Conservation (phyloP, 2,329 filamentous ascomycete species). For the Macrophomina tecta region DNA sequence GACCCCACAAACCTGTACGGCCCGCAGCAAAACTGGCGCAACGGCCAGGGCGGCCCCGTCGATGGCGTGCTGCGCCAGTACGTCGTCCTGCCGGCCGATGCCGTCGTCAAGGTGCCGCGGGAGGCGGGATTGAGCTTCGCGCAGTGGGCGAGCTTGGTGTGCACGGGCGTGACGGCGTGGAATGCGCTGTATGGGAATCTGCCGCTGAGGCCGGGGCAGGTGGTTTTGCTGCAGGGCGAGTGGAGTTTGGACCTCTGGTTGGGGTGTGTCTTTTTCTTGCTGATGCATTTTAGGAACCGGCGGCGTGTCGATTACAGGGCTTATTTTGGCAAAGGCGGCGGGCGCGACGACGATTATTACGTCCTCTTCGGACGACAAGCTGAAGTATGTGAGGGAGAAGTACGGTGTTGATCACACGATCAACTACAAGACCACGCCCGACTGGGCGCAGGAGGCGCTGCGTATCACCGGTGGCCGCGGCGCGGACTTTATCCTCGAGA, state of each 20-base stretch:
- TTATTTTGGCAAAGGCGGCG: slow-evolving; percentile 52
- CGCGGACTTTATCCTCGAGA: slow-evolving; percentile 50
- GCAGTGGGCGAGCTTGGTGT: slow-evolving; percentile 33
- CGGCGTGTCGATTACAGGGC: slow-evolving; percentile 31
- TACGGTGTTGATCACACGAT: slow-evolving; percentile 54
- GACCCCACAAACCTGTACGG: slow-evolving; percentile 24
- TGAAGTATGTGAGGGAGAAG: slow-evolving; percentile 43
- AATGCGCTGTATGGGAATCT: slow-evolving; percentile 34
- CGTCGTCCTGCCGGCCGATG: slow-evolving; percentile 49
- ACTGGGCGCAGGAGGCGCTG: slow-evolving; percentile 55
- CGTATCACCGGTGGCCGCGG: slow-evolving; percentile 51
- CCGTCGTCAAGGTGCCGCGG: slow-evolving; percentile 26
- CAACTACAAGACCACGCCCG: slow-evolving; percentile 56
- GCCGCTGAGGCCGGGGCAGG: slow-evolving; percentile 33
- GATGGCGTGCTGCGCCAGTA: slow-evolving; percentile 54
- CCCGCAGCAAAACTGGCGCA: slow-evolving; percentile 24
- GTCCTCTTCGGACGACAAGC: slow-evolving; percentile 58
- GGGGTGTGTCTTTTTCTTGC: not conserved
- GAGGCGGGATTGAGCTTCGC: not conserved
- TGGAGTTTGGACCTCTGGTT: not conserved
- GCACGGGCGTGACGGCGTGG: slow-evolving; percentile 34
- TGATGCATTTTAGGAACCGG: not conserved
- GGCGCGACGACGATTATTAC: slow-evolving; percentile 54
- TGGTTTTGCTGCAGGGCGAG: slow-evolving; percentile 29
- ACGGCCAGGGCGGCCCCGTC: slow-evolving; percentile 34